A percentile compares a stretch with the other conserved stretches of the same genome.
These are phyloP conservation scores for Forsythia suspensa DNA, from an alignment of 257 asterid species.

Conservation along the genomic window DNA sequence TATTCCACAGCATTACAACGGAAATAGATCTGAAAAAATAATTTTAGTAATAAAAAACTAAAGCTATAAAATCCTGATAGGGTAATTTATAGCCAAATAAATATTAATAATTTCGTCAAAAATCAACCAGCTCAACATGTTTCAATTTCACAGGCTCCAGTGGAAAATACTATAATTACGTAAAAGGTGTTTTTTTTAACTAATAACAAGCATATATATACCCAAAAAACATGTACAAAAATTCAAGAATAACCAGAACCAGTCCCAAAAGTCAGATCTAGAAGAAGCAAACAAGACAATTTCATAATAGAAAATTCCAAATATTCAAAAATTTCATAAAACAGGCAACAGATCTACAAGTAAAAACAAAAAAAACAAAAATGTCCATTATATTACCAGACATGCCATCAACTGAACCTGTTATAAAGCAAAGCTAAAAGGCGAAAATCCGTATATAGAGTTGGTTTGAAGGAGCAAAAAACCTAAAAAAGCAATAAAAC, in stretches of 20 bases:
- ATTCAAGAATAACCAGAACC: neutral
- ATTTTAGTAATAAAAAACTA: no score
- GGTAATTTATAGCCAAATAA: neutral
- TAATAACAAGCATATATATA: no score
- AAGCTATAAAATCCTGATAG: neutral
- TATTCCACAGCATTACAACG: no score
- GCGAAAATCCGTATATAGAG: no score
- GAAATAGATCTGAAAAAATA: no score
- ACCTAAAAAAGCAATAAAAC: neutral
- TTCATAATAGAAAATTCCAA: neutral
- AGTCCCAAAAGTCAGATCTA: neutral
- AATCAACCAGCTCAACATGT: no score
- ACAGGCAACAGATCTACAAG: neutral
- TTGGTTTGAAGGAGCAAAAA: no score
- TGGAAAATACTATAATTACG: no score
- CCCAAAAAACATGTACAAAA: neutral
- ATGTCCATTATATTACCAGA: no score
- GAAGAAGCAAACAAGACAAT: neutral
- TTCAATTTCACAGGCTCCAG: no score
- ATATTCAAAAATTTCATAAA: neutral
- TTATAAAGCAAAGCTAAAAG: neutral
- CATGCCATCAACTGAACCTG: neutral
- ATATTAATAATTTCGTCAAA: no score
- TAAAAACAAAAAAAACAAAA: neutral
- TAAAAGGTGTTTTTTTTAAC: no score